A percentile compares a stretch with the other conserved stretches of the same genome.
These are phyloP conservation scores for Gastrolobium villosum DNA, from an alignment of 306 rosid species.

Conservation along the genomic window DNA sequence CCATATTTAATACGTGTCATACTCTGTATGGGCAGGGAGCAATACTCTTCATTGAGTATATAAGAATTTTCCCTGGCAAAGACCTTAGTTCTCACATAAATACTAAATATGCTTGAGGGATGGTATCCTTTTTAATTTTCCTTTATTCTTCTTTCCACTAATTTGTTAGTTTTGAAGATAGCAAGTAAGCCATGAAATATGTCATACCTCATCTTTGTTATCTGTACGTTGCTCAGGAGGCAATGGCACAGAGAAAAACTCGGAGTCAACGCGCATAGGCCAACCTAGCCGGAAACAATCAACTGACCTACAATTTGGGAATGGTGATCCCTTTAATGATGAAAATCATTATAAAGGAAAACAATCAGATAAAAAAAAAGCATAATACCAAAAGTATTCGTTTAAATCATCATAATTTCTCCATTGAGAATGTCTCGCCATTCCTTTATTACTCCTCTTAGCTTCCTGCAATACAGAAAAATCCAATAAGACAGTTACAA, in stretches of 20 bases:
- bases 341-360: constrained; percentile 19
- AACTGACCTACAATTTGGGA: constrained; percentile 72
- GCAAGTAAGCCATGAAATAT: constrained; percentile 43
- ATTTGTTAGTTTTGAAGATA: constrained; percentile 29
- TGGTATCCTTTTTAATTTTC: constrained; percentile 21
- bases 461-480: constrained; percentile 68
- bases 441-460: constrained; percentile 69
- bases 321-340: constrained; percentile 40
- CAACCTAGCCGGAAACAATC: constrained; percentile 89
- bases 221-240: constrained; percentile 33
- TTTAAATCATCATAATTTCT: constrained; percentile 96
- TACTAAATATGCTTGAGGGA: neutral
- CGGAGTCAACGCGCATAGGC: constrained; percentile 91
- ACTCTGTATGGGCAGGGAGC: neutral
- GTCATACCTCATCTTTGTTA: constrained; percentile 72
- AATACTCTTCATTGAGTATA: neutral
- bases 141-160: neutral
- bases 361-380: constrained; percentile 15
- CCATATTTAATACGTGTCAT: neutral
- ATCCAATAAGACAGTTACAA: constrained; percentile 30
- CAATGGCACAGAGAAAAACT: constrained; percentile 70
- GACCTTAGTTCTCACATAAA: constrained; percentile 7
- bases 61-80: neutral
- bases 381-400: constrained; percentile 88
- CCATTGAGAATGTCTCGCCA: constrained; percentile 95